phyloP scores from a whole-genome alignment of 1,284 basidiomycete genomes.

The Trichosporon inkin region DNA sequence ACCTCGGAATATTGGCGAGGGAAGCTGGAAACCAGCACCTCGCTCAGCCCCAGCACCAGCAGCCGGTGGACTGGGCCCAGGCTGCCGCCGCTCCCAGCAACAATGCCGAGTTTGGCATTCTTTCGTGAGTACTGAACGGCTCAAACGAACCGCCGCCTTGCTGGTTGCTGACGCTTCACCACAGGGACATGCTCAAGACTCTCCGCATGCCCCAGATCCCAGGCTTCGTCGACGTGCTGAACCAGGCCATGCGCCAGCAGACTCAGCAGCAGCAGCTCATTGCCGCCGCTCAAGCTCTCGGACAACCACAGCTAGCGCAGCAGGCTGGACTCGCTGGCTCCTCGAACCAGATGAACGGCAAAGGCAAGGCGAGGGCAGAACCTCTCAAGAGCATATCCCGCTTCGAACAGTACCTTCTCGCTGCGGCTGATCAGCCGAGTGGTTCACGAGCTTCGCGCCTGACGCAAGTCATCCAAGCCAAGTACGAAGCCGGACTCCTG shows the following conservation, averaged over 20 bases:
- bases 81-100: slow-evolving; percentile 9
- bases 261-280: slow-evolving; percentile 10
- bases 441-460: slow-evolving; percentile 87
- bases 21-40: slow-evolving; percentile 1
- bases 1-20: slow-evolving; percentile 10
- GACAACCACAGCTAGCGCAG: neutral
- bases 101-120: slow-evolving; percentile 23
- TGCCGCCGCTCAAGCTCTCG: neutral
- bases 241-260: slow-evolving; percentile 24
- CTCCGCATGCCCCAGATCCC: slow-evolving; percentile 45
- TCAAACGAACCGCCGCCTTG: neutral
- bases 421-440: slow-evolving; percentile 89
- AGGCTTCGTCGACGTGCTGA: slow-evolving; percentile 43
- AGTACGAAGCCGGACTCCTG: slow-evolving; percentile 91
- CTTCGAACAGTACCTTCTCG: slow-evolving; percentile 67
- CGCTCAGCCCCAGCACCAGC: slow-evolving; percentile 8
- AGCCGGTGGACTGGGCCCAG: slow-evolving; percentile 5
- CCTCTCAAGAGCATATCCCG: slow-evolving; percentile 25
- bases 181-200: slow-evolving; percentile 47
- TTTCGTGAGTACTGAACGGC: slow-evolving; percentile 14
- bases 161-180: slow-evolving; percentile 3
- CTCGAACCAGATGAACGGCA: slow-evolving; percentile 14
- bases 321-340: neutral
- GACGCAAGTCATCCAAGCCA: slow-evolving; percentile 87
- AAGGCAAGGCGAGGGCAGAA: slow-evolving; percentile 21